Evolutionary conservation across 2,329 filamentous ascomycete genomes (phyloP).

Genomic region (Penicillium nordicum): DNA sequence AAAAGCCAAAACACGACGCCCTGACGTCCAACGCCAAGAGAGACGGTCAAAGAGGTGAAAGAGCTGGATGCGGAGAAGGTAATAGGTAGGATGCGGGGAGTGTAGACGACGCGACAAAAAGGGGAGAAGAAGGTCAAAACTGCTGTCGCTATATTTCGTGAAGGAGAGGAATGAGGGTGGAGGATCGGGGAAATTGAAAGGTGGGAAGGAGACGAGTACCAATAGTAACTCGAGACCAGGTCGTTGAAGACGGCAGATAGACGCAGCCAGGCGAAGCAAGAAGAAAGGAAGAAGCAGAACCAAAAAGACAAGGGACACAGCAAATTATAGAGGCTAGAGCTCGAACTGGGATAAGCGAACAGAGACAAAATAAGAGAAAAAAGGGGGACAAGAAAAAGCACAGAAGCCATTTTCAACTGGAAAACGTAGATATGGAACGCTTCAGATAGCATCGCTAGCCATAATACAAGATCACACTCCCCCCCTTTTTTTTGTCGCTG

Average conservation of each 20-base stretch:
- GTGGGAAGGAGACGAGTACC: neutral
- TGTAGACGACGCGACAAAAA: slow-evolving; percentile 10
- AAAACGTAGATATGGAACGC: slow-evolving; percentile 10
- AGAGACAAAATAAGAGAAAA: slow-evolving; percentile 1
- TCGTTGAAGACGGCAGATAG: slow-evolving; percentile 8
- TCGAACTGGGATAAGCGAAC: slow-evolving; percentile 2
- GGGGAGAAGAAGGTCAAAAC: slow-evolving; percentile 12
- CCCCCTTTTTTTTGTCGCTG: slow-evolving; percentile 4
- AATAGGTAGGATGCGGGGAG: slow-evolving; percentile 1
- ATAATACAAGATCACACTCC: slow-evolving; percentile 8
- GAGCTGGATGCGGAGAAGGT: slow-evolving; percentile 19
- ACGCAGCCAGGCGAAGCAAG: slow-evolving; percentile 16
- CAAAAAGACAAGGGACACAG: neutral
- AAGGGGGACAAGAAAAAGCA: slow-evolving; percentile 1
- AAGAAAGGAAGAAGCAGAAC: slow-evolving; percentile 8
- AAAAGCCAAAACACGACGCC: slow-evolving; percentile 37
- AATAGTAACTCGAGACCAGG: slow-evolving; percentile 6
- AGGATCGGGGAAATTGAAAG: slow-evolving; percentile 1
- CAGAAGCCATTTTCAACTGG: slow-evolving; percentile 9
- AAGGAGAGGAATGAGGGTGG: slow-evolving; percentile 14
- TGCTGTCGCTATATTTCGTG: slow-evolving; percentile 16
- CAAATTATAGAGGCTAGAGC: slow-evolving; percentile 3
- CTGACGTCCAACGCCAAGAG: slow-evolving; percentile 39
- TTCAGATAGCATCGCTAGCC: slow-evolving; percentile 20
- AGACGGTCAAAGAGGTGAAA: slow-evolving; percentile 34